phyloP scores from a whole-genome alignment of 164 flowering plant genomes.

The Magnolia kwangsiensis region DNA sequence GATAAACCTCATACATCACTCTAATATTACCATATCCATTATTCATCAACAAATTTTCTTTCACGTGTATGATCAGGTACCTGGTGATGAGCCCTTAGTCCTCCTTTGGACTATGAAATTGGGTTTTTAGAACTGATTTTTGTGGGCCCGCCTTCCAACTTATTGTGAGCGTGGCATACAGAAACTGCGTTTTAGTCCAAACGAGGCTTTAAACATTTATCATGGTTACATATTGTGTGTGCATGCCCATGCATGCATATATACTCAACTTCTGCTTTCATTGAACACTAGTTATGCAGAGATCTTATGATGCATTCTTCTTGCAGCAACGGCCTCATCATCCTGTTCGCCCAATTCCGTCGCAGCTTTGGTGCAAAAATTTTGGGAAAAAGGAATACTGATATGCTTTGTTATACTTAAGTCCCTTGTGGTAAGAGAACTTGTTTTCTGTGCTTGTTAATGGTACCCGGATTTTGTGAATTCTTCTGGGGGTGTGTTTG shows the following conservation, averaged over 20 bases:
- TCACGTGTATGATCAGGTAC: neutral
- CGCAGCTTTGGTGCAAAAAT: conserved; percentile 96
- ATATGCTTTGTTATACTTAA: neutral
- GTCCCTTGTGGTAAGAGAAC: neutral
- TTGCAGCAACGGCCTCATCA: conserved; percentile 88
- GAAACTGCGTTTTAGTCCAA: no score
- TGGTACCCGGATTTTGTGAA: neutral
- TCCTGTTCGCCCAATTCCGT: conserved; percentile 92
- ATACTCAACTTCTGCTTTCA: neutral
- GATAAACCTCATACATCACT: no score
- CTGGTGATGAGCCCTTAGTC: neutral
- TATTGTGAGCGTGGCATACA: no score
- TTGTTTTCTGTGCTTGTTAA: neutral
- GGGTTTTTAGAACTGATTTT: neutral
- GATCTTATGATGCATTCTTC: conserved; percentile 3
- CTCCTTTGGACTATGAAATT: neutral
- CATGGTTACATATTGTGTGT: no score
- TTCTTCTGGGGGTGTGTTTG: no score
- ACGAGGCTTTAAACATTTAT: no score
- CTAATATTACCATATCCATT: no score
- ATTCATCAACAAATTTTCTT: no score
- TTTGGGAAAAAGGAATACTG: conserved; percentile 80
- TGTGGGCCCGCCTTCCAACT: neutral
- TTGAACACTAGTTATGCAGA: neutral
- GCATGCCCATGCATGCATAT: no score